These are phyloP conservation scores for Rhizomucor miehei DNA, from an alignment of 371 early-diverging fungal genomes.

Conservation along the genomic window DNA sequence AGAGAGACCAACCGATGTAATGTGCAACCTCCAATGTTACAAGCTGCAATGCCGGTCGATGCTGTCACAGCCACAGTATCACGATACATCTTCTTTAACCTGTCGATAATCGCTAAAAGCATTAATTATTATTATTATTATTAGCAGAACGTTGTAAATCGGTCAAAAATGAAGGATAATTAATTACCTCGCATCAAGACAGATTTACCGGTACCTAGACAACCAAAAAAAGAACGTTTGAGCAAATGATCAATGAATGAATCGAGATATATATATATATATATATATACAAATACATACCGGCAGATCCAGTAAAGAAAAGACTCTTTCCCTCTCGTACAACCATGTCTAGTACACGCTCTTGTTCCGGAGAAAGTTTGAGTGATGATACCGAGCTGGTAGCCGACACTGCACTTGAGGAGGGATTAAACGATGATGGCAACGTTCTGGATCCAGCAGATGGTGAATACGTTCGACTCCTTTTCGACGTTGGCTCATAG, in stretches of 20 bases:
- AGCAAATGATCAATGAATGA: background rate
- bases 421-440: background rate
- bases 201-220: slow-evolving; percentile 72
- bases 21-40: slow-evolving; percentile 78
- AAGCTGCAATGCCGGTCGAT: slow-evolving; percentile 87
- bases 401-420: background rate
- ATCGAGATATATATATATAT: background rate
- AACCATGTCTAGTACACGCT: slow-evolving; percentile 53
- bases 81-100: slow-evolving; percentile 24
- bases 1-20: slow-evolving; percentile 51
- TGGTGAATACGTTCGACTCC: too few species aligned
- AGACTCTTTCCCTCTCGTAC: slow-evolving; percentile 53
- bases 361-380: slow-evolving; percentile 59
- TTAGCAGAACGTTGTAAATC: background rate
- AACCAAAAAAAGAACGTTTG: background rate
- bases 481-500: too few species aligned
- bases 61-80: slow-evolving; percentile 77
- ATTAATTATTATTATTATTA: background rate
- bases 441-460: background rate
- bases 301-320: slow-evolving; percentile 85
- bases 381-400: background rate
- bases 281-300: slow-evolving; percentile 18
- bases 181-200: slow-evolving; percentile 50
- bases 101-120: slow-evolving; percentile 49
- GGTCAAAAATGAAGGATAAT: too few species aligned